These are phyloP conservation scores for Rhododendron williamsianum DNA, from an alignment of 148 eudicot species.

Conservation along the genomic window DNA sequence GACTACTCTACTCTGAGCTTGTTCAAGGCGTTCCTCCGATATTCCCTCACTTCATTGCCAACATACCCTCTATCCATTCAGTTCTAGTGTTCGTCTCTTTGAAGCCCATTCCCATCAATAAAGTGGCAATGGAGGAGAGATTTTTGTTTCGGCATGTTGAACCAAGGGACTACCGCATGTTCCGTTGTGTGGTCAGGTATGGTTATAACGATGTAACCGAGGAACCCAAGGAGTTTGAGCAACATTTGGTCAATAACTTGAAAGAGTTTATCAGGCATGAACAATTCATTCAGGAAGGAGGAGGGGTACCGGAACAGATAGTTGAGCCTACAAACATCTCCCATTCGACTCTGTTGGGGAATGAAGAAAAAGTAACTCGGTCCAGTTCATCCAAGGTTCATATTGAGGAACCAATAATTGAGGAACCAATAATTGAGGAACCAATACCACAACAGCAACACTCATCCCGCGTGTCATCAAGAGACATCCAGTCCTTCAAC, in stretches of 20 bases:
- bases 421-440: background rate
- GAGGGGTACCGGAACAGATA: background rate
- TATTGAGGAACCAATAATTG: background rate
- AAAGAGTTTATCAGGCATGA: constrained; percentile 41
- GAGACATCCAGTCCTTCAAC: constrained; percentile 16
- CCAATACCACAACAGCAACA: background rate
- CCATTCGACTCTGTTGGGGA: background rate
- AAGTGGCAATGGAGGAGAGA: constrained; percentile 36
- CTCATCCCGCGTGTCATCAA: constrained; percentile 9
- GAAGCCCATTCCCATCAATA: constrained; percentile 41
- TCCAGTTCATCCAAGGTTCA: background rate
- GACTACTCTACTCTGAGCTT: constrained; percentile 46
- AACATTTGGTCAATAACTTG: constrained; percentile 23
- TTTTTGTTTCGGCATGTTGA: constrained; percentile 41
- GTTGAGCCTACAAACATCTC: background rate
- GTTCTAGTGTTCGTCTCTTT: constrained; percentile 43
- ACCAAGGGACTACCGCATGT: constrained; percentile 32
- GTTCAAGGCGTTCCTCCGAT: constrained; percentile 62
- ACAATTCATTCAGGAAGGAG: constrained; percentile 17
- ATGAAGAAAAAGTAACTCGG: background rate
- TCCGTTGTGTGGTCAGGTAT: constrained; percentile 45
- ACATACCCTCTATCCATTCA: constrained; percentile 43
- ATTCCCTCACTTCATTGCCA: constrained; percentile 39
- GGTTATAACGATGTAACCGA: constrained; percentile 46
- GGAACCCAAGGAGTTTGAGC: constrained; percentile 37